Percentiles rank a stretch among this genome's conserved stretches.
These are phyloP conservation scores for Strigomonas culicis DNA, from an alignment of 208 protist species.

Conservation along the genomic window DNA sequence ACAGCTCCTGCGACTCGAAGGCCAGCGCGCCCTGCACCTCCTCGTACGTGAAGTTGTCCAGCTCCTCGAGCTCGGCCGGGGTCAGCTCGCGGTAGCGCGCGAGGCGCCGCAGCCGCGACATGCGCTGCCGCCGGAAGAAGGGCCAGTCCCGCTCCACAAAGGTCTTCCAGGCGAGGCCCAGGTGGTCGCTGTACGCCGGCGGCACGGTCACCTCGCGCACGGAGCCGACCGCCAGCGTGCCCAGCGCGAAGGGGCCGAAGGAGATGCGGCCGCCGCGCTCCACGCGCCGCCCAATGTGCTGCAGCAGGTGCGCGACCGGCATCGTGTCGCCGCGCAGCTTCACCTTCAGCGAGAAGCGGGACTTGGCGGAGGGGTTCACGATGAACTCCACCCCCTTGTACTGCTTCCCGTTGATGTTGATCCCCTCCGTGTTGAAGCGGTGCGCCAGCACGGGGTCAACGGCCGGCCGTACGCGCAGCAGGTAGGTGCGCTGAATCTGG, in stretches of 20 bases:
- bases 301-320: conserved; percentile 75
- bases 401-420: conserved; percentile 74
- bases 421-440: conserved; percentile 78
- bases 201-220: conserved; percentile 85
- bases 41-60: conserved; percentile 86
- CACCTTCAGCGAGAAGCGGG: conserved; percentile 78
- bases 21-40: conserved; percentile 71
- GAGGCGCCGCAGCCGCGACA: conserved; percentile 51
- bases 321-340: conserved; percentile 74
- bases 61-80: conserved; percentile 74
- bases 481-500: conserved; percentile 84
- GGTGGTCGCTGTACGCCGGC: conserved; percentile 62
- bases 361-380: conserved; percentile 78
- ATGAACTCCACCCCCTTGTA: conserved; percentile 68
- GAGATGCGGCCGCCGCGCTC: conserved; percentile 83
- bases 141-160: conserved; percentile 91
- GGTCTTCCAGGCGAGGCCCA: conserved; percentile 65
- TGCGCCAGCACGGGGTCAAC: conserved; percentile 84
- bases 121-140: conserved; percentile 79
- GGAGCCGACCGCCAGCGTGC: conserved; percentile 71
- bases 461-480: conserved; percentile 74
- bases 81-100: conserved; percentile 72
- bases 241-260: conserved; percentile 79
- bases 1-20: conserved; percentile 68
- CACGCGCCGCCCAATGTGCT: conserved; percentile 73